These are phyloP conservation scores for Alternaria viburni DNA, from an alignment of 2,329 filamentous ascomycete genomes.

Conservation along the genomic window DNA sequence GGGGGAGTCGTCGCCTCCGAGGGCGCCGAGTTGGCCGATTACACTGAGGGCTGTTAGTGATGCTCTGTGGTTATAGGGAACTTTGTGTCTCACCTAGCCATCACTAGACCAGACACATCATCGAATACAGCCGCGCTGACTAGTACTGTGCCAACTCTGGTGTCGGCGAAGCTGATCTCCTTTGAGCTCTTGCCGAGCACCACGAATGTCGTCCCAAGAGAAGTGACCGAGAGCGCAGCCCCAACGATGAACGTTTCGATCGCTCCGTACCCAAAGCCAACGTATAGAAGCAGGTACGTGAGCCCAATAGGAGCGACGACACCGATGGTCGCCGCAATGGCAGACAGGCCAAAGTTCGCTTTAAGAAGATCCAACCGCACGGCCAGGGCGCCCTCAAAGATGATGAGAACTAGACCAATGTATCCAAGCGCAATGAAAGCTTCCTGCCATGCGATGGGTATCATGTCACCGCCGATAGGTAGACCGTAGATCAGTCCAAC, in stretches of 20 bases:
- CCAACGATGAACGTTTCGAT: constrained; percentile 39
- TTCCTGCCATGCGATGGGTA: constrained; percentile 28
- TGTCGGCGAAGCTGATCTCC: constrained; percentile 51
- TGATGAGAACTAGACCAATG: constrained; percentile 57
- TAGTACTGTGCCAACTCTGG: constrained; percentile 50
- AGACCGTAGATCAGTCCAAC: constrained; percentile 16
- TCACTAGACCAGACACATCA: background rate
- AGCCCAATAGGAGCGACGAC: constrained; percentile 22
- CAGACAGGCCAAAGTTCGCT: constrained; percentile 51
- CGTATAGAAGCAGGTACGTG: constrained; percentile 48
- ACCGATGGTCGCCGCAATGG: background rate
- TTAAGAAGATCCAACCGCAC: constrained; percentile 56
- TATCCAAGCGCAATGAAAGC: constrained; percentile 33
- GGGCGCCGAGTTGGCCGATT: constrained; percentile 27
- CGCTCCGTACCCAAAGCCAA: constrained; percentile 52
- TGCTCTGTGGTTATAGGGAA: constrained; percentile 26
- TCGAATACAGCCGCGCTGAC: background rate
- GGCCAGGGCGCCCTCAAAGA: constrained; percentile 58
- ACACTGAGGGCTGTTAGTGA: constrained; percentile 51
- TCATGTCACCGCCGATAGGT: constrained; percentile 23
- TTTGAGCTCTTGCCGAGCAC: constrained; percentile 42
- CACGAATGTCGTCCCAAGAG: constrained; percentile 41
- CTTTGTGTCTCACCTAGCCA: background rate
- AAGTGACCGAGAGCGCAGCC: constrained; percentile 32
- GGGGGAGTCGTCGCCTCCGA: constrained; percentile 12